These are phyloP conservation scores for Lasiosphaeria hispida DNA, from an alignment of 495 filamentous ascomycete species.

Conservation along the genomic window DNA sequence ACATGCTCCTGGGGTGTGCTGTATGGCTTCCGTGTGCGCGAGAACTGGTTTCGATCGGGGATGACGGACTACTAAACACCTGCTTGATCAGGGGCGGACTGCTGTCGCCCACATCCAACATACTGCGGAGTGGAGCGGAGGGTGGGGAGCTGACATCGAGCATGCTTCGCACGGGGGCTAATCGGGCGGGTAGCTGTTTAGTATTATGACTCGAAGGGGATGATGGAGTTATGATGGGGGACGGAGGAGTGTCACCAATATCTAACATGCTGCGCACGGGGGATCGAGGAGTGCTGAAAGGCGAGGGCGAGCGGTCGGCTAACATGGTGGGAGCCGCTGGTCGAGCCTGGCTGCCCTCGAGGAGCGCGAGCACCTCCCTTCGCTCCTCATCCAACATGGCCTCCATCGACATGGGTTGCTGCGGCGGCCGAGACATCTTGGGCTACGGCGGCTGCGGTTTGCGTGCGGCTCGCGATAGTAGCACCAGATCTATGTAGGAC, in stretches of 20 bases:
- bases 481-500: no score
- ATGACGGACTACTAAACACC: constrained; percentile 39
- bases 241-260: constrained; percentile 40
- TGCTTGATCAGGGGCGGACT: constrained; percentile 28
- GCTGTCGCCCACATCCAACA: constrained; percentile 39
- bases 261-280: constrained; percentile 57
- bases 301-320: constrained; percentile 44
- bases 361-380: constrained; percentile 62
- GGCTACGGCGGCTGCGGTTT: no score
- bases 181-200: constrained; percentile 22
- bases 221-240: constrained; percentile 16
- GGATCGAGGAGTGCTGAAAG: constrained; percentile 49
- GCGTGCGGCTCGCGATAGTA: no score
- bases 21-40: constrained; percentile 20
- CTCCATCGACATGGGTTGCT: constrained; percentile 61
- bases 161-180: constrained; percentile 58
- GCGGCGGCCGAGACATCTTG: constrained; percentile 22
- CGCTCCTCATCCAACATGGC: constrained; percentile 71
- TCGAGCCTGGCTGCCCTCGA: constrained; percentile 46
- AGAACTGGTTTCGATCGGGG: constrained; percentile 33
- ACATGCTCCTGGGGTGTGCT: constrained; percentile 48
- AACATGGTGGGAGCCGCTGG: constrained; percentile 37
- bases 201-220: constrained; percentile 26
- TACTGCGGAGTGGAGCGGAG: constrained; percentile 37
- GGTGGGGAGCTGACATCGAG: constrained; percentile 50